phyloP scores from a whole-genome alignment of 805 yeast genomes.

The Starmerella bacillaris region DNA sequence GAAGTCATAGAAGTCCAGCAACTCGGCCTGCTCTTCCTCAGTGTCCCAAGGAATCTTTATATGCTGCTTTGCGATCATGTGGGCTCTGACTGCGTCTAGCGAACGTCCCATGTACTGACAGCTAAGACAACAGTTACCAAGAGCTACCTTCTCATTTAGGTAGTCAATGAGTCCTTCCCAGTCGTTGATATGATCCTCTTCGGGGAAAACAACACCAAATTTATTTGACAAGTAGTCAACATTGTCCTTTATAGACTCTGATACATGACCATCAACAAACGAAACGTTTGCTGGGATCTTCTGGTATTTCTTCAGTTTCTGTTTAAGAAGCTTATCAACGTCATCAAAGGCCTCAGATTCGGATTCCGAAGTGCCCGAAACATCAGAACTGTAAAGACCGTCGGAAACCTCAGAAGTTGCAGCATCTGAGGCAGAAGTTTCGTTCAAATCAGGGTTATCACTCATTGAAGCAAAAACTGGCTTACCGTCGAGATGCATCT shows the following conservation, averaged over 20 bases:
- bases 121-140: conserved; percentile 66
- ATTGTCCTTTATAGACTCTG: conserved; percentile 38
- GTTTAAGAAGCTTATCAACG: conserved; percentile 17
- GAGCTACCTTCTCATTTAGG: conserved; percentile 61
- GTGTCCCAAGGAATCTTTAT: conserved; percentile 77
- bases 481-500: conserved; percentile 2
- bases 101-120: conserved; percentile 75
- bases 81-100: conserved; percentile 75
- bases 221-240: conserved; percentile 57
- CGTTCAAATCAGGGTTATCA: not conserved
- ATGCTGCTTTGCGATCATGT: conserved; percentile 70
- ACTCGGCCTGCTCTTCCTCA: conserved; percentile 54
- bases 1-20: conserved; percentile 74
- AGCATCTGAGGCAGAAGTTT: not conserved
- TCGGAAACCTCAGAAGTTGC: conserved; percentile 5
- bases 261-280: conserved; percentile 30
- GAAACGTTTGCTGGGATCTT: conserved; percentile 24
- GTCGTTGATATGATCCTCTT: conserved; percentile 48
- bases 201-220: conserved; percentile 84
- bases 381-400: conserved; percentile 10
- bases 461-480: conserved; percentile 1
- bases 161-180: conserved; percentile 54
- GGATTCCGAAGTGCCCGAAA: conserved; percentile 3
- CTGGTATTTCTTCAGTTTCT: conserved; percentile 16
- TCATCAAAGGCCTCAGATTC: conserved; percentile 9